Evolutionary conservation across 306 rosid genomes (phyloP).

Genomic region (Begonia loranthoides): DNA sequence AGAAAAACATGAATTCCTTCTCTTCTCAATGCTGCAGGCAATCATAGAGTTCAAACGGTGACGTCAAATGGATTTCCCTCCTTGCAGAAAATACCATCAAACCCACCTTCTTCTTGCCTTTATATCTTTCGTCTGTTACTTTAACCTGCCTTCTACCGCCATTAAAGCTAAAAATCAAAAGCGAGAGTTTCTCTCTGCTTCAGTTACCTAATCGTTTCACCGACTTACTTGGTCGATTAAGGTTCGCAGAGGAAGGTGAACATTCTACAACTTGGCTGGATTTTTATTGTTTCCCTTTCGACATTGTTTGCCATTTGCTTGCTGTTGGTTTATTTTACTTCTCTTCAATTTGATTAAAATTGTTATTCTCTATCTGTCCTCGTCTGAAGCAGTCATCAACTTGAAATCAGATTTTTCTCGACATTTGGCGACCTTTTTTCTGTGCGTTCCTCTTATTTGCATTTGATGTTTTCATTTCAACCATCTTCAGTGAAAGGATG

Average conservation of each 20-base stretch:
- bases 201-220: not conserved
- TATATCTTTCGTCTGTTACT: not conserved
- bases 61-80: no score
- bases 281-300: constrained; percentile 2
- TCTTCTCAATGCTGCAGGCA: no score
- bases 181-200: not conserved
- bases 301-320: constrained; percentile 1
- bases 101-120: no score
- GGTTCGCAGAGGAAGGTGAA: constrained; percentile 8
- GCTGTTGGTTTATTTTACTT: not conserved
- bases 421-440: constrained; percentile 11
- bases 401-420: constrained; percentile 11
- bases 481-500: not conserved
- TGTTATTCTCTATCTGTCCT: constrained; percentile 8
- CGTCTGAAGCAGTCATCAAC: constrained; percentile 19
- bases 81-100: no score
- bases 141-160: constrained; percentile 2
- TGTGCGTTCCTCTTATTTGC: constrained; percentile 6
- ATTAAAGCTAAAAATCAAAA: constrained; percentile 3
- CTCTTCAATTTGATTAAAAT: not conserved
- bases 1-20: no score
- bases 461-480: not conserved
- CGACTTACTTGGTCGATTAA: constrained; percentile 1
- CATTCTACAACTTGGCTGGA: constrained; percentile 5
- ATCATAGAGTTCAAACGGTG: no score